Conservation (phyloP, 768 basidiomycete species). For the Clitopilus passeckerianus region DNA sequence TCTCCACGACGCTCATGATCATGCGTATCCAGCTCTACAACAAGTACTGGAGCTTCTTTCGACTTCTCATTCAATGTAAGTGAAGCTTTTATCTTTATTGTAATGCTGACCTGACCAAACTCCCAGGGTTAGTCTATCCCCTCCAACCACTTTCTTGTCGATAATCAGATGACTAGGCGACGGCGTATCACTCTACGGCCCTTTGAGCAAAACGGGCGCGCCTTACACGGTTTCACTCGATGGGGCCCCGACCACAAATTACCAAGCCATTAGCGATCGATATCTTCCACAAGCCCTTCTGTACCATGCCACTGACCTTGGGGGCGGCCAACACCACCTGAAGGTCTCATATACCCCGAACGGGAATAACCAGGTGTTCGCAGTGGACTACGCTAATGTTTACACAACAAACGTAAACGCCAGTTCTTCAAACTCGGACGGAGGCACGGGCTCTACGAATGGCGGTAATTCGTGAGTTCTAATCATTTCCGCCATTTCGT, state of each 20-base stretch:
- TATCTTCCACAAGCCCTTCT: constrained; percentile 20
- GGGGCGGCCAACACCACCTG: constrained; percentile 9
- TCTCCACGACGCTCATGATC: background rate
- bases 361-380: background rate
- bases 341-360: background rate
- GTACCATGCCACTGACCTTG: constrained; percentile 18
- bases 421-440: background rate
- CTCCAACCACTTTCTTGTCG: background rate
- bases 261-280: constrained; percentile 15
- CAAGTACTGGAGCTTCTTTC: constrained; percentile 15
- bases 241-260: constrained; percentile 14
- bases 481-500: background rate
- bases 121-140: background rate
- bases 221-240: constrained; percentile 31
- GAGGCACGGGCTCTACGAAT: background rate
- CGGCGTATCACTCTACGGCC: constrained; percentile 40
- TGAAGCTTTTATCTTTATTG: background rate
- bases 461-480: background rate
- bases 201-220: constrained; percentile 29
- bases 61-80: constrained; percentile 33
- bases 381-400: constrained; percentile 1
- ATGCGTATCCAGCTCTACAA: constrained; percentile 22
- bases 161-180: constrained; percentile 24
- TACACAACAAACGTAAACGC: background rate
- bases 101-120: background rate